A percentile compares a stretch with the other conserved stretches of the same genome.
These are phyloP conservation scores for Sporothrix protearum DNA, from an alignment of 2,329 filamentous ascomycete species.

Conservation along the genomic window DNA sequence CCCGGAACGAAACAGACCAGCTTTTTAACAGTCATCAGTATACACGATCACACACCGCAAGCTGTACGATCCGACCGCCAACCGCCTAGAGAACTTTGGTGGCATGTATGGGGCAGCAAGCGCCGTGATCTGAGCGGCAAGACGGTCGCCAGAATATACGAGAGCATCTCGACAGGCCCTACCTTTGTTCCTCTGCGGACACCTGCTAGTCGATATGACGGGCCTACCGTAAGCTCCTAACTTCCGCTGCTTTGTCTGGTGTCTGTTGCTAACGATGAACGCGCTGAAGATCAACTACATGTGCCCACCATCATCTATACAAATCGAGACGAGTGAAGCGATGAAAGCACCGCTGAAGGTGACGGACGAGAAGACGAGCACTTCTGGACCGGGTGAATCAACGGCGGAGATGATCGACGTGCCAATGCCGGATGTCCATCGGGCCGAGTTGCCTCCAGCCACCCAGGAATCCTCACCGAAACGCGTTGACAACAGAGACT, in stretches of 20 bases:
- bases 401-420: neutral
- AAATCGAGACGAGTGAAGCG: neutral
- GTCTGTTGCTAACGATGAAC: neutral
- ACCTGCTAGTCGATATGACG: conserved; percentile 53
- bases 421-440: neutral
- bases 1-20: too few species aligned
- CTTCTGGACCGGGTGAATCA: neutral
- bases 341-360: neutral
- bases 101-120: conserved; percentile 62
- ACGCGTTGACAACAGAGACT: neutral
- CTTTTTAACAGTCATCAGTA: conserved; percentile 43
- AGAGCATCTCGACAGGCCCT: conserved; percentile 56
- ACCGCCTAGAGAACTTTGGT: conserved; percentile 64
- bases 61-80: conserved; percentile 59
- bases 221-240: conserved; percentile 43
- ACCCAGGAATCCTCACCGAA: neutral
- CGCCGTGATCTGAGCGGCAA: conserved; percentile 51
- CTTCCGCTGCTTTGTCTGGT: neutral
- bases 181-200: conserved; percentile 54
- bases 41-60: conserved; percentile 59
- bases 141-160: conserved; percentile 53
- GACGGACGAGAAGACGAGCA: neutral
- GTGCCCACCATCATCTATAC: neutral
- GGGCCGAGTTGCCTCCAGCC: too few species aligned
- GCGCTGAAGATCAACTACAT: neutral